Conservation (phyloP, 2,329 filamentous ascomycete genomes). For the Sclerotinia subarctica region DNA sequence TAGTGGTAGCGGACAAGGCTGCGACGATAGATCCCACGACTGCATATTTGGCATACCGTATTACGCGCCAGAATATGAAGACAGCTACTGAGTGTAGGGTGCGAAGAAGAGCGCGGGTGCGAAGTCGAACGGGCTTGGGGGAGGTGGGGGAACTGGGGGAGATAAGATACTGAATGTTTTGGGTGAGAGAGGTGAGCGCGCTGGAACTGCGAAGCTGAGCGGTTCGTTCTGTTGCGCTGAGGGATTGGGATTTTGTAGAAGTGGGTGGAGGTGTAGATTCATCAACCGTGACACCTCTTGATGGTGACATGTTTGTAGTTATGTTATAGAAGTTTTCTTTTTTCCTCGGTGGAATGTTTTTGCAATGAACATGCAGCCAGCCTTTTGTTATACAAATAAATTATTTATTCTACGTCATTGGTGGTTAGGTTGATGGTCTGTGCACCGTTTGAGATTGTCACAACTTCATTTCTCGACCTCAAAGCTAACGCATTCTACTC, state of each 20-base stretch:
- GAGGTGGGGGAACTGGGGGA: conserved; percentile 30
- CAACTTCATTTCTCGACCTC: background rate
- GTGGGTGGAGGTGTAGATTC: background rate
- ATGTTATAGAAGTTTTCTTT: background rate
- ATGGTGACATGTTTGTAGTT: conserved; percentile 26
- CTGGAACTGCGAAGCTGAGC: conserved; percentile 33
- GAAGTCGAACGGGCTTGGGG: conserved; percentile 32
- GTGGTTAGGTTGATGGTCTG: conserved; percentile 1
- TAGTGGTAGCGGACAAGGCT: conserved; percentile 34
- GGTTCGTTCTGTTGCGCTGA: conserved; percentile 30
- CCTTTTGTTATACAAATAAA: background rate
- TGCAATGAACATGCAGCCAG: background rate
- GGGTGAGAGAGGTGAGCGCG: conserved; percentile 32
- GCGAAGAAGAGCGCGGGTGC: conserved; percentile 37
- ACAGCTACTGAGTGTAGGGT: conserved; percentile 34
- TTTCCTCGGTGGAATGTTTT: background rate
- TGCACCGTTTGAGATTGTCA: background rate
- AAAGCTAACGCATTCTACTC: background rate
- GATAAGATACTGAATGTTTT: conserved; percentile 36
- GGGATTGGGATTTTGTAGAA: background rate
- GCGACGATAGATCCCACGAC: conserved; percentile 34
- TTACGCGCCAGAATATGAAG: conserved; percentile 38
- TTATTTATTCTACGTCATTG: conserved; percentile 16
- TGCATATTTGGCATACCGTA: conserved; percentile 39
- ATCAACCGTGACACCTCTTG: conserved; percentile 21